A percentile compares a stretch with the other conserved stretches of the same genome.
Conservation (phyloP, 805 yeast species). For the Wickerhamomyces ciferrii region DNA sequence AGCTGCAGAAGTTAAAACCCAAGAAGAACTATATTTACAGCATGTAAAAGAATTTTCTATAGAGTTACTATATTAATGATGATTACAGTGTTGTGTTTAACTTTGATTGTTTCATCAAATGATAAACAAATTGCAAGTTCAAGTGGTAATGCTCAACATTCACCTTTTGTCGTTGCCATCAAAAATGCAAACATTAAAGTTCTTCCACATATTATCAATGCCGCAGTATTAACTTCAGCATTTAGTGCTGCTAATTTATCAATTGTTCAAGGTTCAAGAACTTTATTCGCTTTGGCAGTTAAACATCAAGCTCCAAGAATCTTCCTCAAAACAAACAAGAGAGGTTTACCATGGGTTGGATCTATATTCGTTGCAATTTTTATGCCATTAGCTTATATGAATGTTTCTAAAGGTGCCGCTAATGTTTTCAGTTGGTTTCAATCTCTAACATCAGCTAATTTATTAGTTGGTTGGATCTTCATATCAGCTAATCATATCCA, state of each 20-base stretch:
- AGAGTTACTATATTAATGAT: slow-evolving; percentile 27
- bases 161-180: slow-evolving; percentile 38
- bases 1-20: slow-evolving; percentile 53
- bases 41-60: neutral
- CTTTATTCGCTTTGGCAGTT: slow-evolving; percentile 30
- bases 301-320: slow-evolving; percentile 34
- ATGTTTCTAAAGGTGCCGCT: slow-evolving; percentile 20
- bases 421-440: slow-evolving; percentile 32
- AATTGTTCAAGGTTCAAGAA: slow-evolving; percentile 26
- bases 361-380: slow-evolving; percentile 24
- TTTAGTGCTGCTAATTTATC: slow-evolving; percentile 31
- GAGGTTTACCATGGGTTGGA: slow-evolving; percentile 28
- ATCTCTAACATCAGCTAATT: slow-evolving; percentile 24
- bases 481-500: slow-evolving; percentile 27
- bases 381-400: slow-evolving; percentile 32
- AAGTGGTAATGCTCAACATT: slow-evolving; percentile 27
- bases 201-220: slow-evolving; percentile 32
- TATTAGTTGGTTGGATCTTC: slow-evolving; percentile 26
- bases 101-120: slow-evolving; percentile 28
- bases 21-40: slow-evolving; percentile 48
- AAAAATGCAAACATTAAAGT: slow-evolving; percentile 41
- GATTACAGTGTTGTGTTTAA: slow-evolving; percentile 26
- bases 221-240: slow-evolving; percentile 33
- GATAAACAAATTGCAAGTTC: slow-evolving; percentile 23
- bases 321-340: slow-evolving; percentile 25